Base-by-base conservation (phyloP, 2,329 filamentous ascomycete species). In the Colletotrichum cuscutae region DNA sequence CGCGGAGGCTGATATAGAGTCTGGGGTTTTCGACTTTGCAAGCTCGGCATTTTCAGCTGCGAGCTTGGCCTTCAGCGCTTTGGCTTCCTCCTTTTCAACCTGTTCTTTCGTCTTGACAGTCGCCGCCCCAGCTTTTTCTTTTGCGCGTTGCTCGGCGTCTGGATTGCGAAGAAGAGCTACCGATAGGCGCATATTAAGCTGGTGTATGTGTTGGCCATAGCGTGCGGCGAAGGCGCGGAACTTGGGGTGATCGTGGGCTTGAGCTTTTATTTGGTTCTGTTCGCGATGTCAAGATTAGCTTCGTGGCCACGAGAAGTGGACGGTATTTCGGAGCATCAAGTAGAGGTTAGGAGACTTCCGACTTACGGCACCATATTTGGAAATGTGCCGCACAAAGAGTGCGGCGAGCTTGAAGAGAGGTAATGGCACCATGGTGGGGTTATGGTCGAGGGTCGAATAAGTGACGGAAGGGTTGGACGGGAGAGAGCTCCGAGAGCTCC, bases 331-430 rank as follows among this genome's bases (percentile, higher is more conserved):
- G 8, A 19, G 19, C 15, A 22, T 22, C 15, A 5, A 11, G 42
- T n/a, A 22, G 8, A n/a, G 42, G 8, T 1, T 22, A 22, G 19
- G 30, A 65, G 54, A 12, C n/a, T 56, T 19, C n/a, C 60, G 59
- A 82, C 89, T 76, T 88, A 92, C 90, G 68, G 91, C 90, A 78
- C 90, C 90, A 85, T 92, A 92, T 82, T 92, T 92, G 68, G 90
- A 92, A 65, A 92, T 82, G 79, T 92, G 90, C 76, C 89, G 87
- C 78, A 92, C 85, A 76, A 92, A 90, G 59, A 92, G 85, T 68
- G 90, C 81, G 26, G 87, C 90, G 76, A 92, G 89, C 83, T 93
- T 93, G 82, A 93, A 93, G 22, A 93, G 84, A 24, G 91, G 91
- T 52, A 93, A 84, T 68, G 90, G 87, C 57, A 92, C 90, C 91